Evolutionary conservation across 2,329 filamentous ascomycete species (phyloP), one percentile per base, ranked within the genome.

Genomic region (Aspergillus ustus): DNA sequence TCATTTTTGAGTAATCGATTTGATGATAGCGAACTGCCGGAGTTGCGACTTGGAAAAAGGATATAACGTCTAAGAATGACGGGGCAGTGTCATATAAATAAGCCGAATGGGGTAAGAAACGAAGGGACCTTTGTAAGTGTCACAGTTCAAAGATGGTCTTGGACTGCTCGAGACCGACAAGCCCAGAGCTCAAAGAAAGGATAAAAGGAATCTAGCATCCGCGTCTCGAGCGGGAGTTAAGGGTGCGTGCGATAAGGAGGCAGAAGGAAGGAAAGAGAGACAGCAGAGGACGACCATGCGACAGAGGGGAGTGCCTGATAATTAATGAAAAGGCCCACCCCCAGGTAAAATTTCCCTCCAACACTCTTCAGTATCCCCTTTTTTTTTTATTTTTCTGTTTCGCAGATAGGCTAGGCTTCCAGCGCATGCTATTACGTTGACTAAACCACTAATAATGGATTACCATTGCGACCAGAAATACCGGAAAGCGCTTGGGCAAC

Each of bases 1-100:
- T 86, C 84, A 86, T 87, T 37, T 61, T 80, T 72, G 48, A 22
- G 20, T 57, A 15, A 17, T 40, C 29, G 44, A 50, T 40, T 34
- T 56, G 37, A 52, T 43, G 22, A 7, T 20, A 29, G 37, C 50
- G 13, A 46, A n/a, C 28, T 44, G 29, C 44, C 34, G 29, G 49
- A 43, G 19, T 43, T 60, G 62, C 48, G 49, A 58, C 31, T 60
- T 25, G 43, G 44, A 25, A 43, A 31, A 59, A 45, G 44, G 49
- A 53, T 53, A 53, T 25, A 28, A 7, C 34, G 22, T 7, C 17
- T 46, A 13, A 29, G 37, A 52, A 50, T 29, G 50, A 52, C 6
- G 15, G 7, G 43, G 15, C 43, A 7, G 20, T 31, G 31, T 44
- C 43, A 52, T 61, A 54, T 54, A 46, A 52, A 60, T 54, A 61